Evolutionary conservation across 106 monocot genomes (phyloP).

Genomic region (Posidonia australis): DNA sequence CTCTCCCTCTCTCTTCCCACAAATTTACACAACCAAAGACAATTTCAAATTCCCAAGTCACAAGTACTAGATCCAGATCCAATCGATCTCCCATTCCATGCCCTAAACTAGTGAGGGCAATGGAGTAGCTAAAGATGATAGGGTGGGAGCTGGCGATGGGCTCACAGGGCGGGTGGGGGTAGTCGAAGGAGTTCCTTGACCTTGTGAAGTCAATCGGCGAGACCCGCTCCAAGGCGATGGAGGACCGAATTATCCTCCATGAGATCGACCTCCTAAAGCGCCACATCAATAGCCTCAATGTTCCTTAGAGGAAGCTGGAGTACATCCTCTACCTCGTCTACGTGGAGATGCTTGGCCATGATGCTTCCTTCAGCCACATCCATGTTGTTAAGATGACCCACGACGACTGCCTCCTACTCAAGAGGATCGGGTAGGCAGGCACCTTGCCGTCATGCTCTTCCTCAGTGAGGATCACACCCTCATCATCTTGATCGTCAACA

Average conservation of each 20-base stretch:
- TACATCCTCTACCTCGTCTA: constrained; percentile 78
- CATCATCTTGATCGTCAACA: too few relatives aligned
- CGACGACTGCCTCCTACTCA: constrained; percentile 62
- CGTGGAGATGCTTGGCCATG: too few relatives aligned
- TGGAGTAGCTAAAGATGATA: constrained; percentile 96
- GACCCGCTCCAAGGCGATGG: constrained; percentile 87
- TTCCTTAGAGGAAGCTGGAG: constrained; percentile 81
- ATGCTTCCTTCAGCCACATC: constrained; percentile 95
- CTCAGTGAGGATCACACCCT: constrained; percentile 80
- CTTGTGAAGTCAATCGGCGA: constrained; percentile 98
- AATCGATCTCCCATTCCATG: too few relatives aligned
- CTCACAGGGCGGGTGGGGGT: constrained; percentile 77
- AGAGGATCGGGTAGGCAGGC: constrained; percentile 92
- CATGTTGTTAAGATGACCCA: constrained; percentile 99
- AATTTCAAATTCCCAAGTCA: too few relatives aligned
- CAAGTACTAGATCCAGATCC: too few relatives aligned
- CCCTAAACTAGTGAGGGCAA: too few relatives aligned
- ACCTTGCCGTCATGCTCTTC: constrained; percentile 90
- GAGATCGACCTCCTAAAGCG: constrained; percentile 80
- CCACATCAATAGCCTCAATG: constrained; percentile 71
- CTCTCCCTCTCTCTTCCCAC: too few relatives aligned
- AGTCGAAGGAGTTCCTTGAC: too few relatives aligned
- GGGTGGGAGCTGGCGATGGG: constrained; percentile 99
- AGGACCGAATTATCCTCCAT: constrained; percentile 82
- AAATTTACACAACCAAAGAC: too few relatives aligned